phyloP scores from a whole-genome alignment of 2,329 filamentous ascomycete genomes.

The Fusarium sp. region DNA sequence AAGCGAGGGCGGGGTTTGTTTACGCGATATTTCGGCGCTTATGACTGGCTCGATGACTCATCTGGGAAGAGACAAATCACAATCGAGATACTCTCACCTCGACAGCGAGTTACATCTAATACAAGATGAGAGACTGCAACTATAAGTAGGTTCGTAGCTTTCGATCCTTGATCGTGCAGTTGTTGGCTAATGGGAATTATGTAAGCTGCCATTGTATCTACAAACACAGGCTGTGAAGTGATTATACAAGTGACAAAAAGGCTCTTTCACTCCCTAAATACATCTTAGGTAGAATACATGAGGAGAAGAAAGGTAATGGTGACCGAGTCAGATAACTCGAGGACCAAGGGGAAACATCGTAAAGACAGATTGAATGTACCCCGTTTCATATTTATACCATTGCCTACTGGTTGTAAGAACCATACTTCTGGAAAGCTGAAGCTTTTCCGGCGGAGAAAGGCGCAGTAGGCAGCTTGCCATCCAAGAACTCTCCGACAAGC shows the following conservation, averaged over 20 bases:
- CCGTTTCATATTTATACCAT: background rate
- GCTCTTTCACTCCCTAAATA: background rate
- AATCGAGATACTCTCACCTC: background rate
- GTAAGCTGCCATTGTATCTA: background rate
- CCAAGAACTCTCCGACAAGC: slow-evolving; percentile 1
- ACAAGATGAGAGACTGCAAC: background rate
- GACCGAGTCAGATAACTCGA: background rate
- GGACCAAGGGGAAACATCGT: background rate
- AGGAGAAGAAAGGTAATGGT: background rate
- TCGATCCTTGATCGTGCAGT: background rate
- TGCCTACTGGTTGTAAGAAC: background rate
- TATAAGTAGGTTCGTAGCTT: too few species aligned
- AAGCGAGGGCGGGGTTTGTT: background rate
- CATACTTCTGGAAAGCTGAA: background rate
- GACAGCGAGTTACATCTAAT: background rate
- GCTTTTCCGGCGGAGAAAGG: slow-evolving; percentile 2
- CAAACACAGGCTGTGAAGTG: too few species aligned
- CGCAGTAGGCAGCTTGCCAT: background rate
- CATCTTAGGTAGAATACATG: background rate
- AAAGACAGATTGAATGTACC: background rate
- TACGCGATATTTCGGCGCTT: background rate
- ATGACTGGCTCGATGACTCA: background rate
- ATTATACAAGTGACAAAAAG: background rate
- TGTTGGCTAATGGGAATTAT: background rate
- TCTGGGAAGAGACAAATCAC: background rate